A percentile compares a stretch with the other conserved stretches of the same genome.
Conservation (phyloP, 163 green algal genomes). For the Scenedesmus sp. region DNA sequence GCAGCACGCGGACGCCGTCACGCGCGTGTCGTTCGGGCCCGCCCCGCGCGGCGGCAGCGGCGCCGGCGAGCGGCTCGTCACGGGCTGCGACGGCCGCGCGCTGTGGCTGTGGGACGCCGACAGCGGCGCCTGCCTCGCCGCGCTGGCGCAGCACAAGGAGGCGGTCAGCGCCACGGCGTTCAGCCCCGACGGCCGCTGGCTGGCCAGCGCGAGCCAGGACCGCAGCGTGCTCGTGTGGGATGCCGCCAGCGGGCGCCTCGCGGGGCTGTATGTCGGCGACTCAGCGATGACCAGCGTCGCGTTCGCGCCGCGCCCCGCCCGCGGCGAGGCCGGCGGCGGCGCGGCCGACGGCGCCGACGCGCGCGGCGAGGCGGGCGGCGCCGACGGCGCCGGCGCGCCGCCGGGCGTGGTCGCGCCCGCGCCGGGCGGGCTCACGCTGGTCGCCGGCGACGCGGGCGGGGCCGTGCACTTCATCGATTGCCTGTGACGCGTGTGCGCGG, state of each 20-base stretch:
- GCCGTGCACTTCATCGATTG: conserved; percentile 40
- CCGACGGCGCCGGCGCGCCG: background rate
- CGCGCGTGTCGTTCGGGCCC: conserved; percentile 1
- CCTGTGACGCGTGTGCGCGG: too few relatives aligned
- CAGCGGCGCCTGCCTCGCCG: conserved; percentile 30
- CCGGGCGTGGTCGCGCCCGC: background rate
- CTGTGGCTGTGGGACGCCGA: conserved; percentile 29
- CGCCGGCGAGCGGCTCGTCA: conserved; percentile 9
- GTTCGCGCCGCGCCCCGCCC: background rate
- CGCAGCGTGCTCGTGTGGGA: conserved; percentile 41
- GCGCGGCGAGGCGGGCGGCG: background rate
- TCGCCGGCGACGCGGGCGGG: conserved; percentile 26
- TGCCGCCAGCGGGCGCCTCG: conserved; percentile 5
- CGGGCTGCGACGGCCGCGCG: conserved; percentile 7
- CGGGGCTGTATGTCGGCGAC: conserved; percentile 36
- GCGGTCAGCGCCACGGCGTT: conserved; percentile 15
- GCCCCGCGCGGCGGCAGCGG: background rate
- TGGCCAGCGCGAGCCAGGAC: conserved; percentile 24
- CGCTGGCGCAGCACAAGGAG: conserved; percentile 40
- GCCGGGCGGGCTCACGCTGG: conserved; percentile 9
- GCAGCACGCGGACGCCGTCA: conserved; percentile 34
- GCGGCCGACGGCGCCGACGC: background rate
- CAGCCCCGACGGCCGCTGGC: conserved; percentile 10
- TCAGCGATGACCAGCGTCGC: conserved; percentile 25
- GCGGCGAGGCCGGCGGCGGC: background rate